Percentiles rank a stretch among this genome's conserved stretches.
phyloP scores from a whole-genome alignment of 441 rosid genomes.

The Gossypium davidsonii region DNA sequence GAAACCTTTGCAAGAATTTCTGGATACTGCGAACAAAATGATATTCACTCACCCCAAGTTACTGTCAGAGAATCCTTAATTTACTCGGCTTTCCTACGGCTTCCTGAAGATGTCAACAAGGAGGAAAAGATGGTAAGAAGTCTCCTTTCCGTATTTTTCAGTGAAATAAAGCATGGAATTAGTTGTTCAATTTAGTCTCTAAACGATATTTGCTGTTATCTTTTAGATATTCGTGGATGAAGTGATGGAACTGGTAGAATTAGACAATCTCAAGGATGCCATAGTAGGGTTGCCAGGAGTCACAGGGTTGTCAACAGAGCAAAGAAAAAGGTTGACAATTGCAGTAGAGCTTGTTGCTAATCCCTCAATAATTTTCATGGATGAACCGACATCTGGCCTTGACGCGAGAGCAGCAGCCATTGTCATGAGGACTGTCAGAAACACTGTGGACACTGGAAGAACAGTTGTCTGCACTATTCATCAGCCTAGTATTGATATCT shows the following conservation, averaged over 20 bases:
- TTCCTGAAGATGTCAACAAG: constrained; percentile 61
- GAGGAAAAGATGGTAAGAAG: constrained; percentile 59
- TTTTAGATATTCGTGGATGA: constrained; percentile 59
- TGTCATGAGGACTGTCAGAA: constrained; percentile 74
- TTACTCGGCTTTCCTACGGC: constrained; percentile 84
- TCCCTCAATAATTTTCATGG: constrained; percentile 80
- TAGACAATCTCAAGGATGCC: constrained; percentile 47
- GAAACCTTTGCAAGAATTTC: constrained; percentile 96
- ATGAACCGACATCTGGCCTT: constrained; percentile 77
- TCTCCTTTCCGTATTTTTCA: not conserved
- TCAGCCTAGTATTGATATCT: constrained; percentile 73
- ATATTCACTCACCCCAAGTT: constrained; percentile 91
- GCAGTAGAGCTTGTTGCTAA: constrained; percentile 75
- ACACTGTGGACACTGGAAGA: constrained; percentile 68
- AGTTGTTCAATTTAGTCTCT: not conserved
- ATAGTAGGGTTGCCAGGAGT: constrained; percentile 63
- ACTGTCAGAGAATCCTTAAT: constrained; percentile 76
- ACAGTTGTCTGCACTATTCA: constrained; percentile 78
- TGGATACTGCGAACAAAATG: constrained; percentile 89
- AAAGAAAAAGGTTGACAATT: constrained; percentile 63
- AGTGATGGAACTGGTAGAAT: constrained; percentile 66
- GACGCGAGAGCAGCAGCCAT: constrained; percentile 80
- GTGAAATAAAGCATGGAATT: not conserved
- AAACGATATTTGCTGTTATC: not conserved
- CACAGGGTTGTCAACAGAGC: constrained; percentile 67